phyloP scores from a whole-genome alignment of 148 eudicot genomes.

The Simmondsia chinensis region DNA sequence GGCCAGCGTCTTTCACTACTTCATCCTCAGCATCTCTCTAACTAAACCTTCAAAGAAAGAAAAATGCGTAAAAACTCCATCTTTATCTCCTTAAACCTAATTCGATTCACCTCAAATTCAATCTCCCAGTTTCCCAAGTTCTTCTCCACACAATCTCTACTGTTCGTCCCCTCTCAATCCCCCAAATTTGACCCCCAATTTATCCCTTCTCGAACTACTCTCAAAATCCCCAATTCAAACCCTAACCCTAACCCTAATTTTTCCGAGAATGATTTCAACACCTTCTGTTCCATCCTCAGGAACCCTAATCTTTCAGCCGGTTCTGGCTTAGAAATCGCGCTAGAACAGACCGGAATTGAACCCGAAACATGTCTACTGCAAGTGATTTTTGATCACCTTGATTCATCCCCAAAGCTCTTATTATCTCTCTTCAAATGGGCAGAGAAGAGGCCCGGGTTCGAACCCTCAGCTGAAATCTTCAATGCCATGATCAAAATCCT shows the following conservation, averaged over 20 bases:
- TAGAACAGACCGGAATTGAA: slow-evolving; percentile 22
- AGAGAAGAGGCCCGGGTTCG: slow-evolving; percentile 30
- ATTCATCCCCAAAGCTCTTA: slow-evolving; percentile 42
- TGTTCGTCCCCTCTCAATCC: neutral
- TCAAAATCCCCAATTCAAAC: slow-evolving; percentile 20
- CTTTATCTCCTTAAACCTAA: slow-evolving; percentile 17
- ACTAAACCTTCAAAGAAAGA: no score
- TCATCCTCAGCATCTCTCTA: no score
- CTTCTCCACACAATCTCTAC: slow-evolving; percentile 8
- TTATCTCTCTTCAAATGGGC: slow-evolving; percentile 55
- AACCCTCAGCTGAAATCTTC: slow-evolving; percentile 20
- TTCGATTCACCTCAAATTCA: slow-evolving; percentile 9
- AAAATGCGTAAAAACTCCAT: slow-evolving; percentile 12
- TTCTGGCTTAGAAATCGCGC: slow-evolving; percentile 31
- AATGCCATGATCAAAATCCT: slow-evolving; percentile 55
- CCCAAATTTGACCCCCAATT: slow-evolving; percentile 6
- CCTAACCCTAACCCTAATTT: slow-evolving; percentile 28
- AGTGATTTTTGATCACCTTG: slow-evolving; percentile 28
- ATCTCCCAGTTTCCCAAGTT: slow-evolving; percentile 11
- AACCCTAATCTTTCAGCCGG: slow-evolving; percentile 22
- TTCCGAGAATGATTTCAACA: slow-evolving; percentile 17
- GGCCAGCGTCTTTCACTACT: no score
- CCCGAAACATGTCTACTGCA: slow-evolving; percentile 24
- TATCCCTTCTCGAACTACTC: slow-evolving; percentile 5
- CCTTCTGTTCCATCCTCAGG: slow-evolving; percentile 28